phyloP scores from a whole-genome alignment of 139 green algal genomes.

The Chlamydomonas sp. region DNA sequence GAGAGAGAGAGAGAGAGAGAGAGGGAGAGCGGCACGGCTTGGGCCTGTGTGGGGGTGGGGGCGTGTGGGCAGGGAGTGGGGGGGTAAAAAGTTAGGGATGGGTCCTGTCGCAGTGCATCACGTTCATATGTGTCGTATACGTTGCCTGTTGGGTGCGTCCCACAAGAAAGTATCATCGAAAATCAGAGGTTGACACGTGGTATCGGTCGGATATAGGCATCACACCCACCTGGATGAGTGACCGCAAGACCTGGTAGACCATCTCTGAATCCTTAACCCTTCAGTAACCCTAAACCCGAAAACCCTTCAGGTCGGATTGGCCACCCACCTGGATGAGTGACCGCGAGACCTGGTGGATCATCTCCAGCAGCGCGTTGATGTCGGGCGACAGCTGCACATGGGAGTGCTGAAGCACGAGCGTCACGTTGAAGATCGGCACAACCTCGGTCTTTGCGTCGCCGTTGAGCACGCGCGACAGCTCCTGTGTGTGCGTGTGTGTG shows the following conservation, averaged over 20 bases:
- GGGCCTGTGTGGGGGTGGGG: no score
- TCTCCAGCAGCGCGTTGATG: slow-evolving; percentile 75
- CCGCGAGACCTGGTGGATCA: slow-evolving; percentile 54
- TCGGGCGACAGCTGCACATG: slow-evolving; percentile 65
- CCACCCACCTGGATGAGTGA: background rate
- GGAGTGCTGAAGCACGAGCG: slow-evolving; percentile 46
- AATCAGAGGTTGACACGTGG: no score
- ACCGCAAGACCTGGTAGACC: slow-evolving; percentile 50
- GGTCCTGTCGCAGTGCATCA: no score
- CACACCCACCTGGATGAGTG: background rate
- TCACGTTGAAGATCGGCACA: slow-evolving; percentile 70
- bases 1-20: no score
- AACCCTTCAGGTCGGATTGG: background rate
- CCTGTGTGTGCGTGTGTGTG: no score
- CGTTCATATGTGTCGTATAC: no score
- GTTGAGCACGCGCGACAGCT: slow-evolving; percentile 73
- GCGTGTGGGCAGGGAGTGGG: no score
- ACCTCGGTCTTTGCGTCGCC: slow-evolving; percentile 75
- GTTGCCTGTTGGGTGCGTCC: no score
- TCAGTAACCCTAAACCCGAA: background rate
- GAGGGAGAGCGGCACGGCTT: no score
- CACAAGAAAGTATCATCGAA: no score
- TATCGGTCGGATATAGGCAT: background rate
- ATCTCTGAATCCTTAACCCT: no score
- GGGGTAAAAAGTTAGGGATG: no score